Percentiles rank a stretch among this genome's conserved stretches.
Conservation (phyloP, 208 protist species). For the Leptomonas pyrrhocoris region DNA sequence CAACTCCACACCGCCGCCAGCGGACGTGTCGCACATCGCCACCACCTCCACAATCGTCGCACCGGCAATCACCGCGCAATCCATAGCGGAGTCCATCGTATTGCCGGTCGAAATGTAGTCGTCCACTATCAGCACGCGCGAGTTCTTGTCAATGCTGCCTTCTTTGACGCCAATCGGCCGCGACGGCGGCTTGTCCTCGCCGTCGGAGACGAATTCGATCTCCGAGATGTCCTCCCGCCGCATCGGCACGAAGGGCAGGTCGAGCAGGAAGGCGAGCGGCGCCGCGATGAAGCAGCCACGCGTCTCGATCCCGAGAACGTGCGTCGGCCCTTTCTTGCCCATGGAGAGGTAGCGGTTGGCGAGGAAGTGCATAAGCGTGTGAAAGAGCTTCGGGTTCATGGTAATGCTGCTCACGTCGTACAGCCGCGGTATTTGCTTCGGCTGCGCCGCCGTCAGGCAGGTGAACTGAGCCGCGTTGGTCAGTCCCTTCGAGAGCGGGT, state of each 20-base stretch:
- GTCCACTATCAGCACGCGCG: constrained; percentile 87
- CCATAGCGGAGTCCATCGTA: constrained; percentile 71
- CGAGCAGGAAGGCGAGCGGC: constrained; percentile 74
- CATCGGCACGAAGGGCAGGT: constrained; percentile 79
- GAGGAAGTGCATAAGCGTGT: constrained; percentile 65
- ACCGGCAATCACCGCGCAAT: constrained; percentile 64
- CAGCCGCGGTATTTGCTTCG: constrained; percentile 28
- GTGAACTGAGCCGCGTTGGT: constrained; percentile 29
- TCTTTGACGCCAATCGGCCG: constrained; percentile 56
- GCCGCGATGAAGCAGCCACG: constrained; percentile 80
- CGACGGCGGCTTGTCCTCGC: constrained; percentile 33
- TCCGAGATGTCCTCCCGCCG: constrained; percentile 50
- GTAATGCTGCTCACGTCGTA: constrained; percentile 90
- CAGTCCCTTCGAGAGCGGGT: constrained; percentile 39
- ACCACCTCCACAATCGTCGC: constrained; percentile 70
- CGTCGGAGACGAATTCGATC: constrained; percentile 35
- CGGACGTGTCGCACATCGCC: constrained; percentile 70
- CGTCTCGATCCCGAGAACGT: constrained; percentile 79
- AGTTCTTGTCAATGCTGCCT: constrained; percentile 55
- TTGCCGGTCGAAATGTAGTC: constrained; percentile 86
- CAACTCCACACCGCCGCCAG: constrained; percentile 62
- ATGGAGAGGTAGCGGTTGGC: constrained; percentile 65
- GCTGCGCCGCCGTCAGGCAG: background rate
- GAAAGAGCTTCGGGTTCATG: constrained; percentile 69
- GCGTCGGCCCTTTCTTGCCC: constrained; percentile 61